A percentile compares a stretch with the other conserved stretches of the same genome.
Conservation (phyloP, 805 yeast genomes). For the Kodamaea fukazawae region DNA sequence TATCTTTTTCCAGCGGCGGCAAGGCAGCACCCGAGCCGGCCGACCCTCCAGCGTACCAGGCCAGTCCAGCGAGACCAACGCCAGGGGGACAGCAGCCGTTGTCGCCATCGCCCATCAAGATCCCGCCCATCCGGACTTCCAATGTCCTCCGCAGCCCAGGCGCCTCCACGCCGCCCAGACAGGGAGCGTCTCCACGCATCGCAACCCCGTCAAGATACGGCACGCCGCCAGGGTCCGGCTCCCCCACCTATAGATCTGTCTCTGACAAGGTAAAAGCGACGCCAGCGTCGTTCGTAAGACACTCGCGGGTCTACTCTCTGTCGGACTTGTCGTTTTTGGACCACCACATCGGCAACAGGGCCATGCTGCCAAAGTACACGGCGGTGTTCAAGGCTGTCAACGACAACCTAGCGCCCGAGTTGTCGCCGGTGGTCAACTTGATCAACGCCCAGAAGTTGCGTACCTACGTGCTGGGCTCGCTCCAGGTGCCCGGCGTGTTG, state of each 20-base stretch:
- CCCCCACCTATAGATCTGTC: slow-evolving; percentile 17
- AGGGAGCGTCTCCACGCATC: too few species aligned
- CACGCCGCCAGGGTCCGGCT: background rate
- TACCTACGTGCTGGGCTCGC: slow-evolving; percentile 54
- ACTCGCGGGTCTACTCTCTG: slow-evolving; percentile 24
- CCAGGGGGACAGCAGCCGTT: too few species aligned
- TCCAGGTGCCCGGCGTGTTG: slow-evolving; percentile 30
- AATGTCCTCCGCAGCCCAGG: too few species aligned
- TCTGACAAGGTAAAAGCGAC: slow-evolving; percentile 31
- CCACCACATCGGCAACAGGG: slow-evolving; percentile 7
- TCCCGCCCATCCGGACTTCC: too few species aligned
- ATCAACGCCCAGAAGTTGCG: slow-evolving; percentile 69
- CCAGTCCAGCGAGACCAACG: too few species aligned
- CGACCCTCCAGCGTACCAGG: too few species aligned
- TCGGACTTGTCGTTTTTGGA: slow-evolving; percentile 11
- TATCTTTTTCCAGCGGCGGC: too few species aligned
- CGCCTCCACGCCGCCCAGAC: too few species aligned
- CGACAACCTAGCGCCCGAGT: slow-evolving; percentile 53
- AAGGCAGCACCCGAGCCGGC: too few species aligned
- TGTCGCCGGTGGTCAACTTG: slow-evolving; percentile 69
- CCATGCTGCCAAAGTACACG: slow-evolving; percentile 8
- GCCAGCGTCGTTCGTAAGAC: slow-evolving; percentile 35
- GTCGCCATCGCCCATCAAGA: too few species aligned
- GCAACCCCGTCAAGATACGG: too few species aligned
- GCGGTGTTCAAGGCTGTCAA: slow-evolving; percentile 15